phyloP scores from a whole-genome alignment of 2,329 filamentous ascomycete species.

The Monilinia laxa region DNA sequence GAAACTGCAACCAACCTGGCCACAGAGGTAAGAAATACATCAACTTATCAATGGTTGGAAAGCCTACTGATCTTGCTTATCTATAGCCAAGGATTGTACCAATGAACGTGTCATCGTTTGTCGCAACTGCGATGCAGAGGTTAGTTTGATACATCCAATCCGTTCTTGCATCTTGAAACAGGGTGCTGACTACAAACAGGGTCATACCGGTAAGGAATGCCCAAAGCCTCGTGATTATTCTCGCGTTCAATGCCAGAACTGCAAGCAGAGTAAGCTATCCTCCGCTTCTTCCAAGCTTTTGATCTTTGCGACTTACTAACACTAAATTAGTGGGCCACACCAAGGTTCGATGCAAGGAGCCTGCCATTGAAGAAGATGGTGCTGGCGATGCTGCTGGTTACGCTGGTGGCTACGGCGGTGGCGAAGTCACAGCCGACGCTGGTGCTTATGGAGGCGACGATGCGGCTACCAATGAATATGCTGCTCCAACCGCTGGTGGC shows the following conservation, averaged over 20 bases:
- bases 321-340: slow-evolving; percentile 42
- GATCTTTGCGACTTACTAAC: slow-evolving; percentile 7
- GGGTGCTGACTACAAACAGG: slow-evolving; percentile 35
- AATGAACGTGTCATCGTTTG: slow-evolving; percentile 36
- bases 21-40: slow-evolving; percentile 45
- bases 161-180: background rate
- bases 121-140: slow-evolving; percentile 60
- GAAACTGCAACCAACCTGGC: slow-evolving; percentile 63
- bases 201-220: slow-evolving; percentile 59
- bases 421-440: background rate
- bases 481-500: slow-evolving; percentile 12
- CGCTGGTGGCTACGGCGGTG: slow-evolving; percentile 19
- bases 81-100: slow-evolving; percentile 50
- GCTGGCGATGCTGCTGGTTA: slow-evolving; percentile 24
- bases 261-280: slow-evolving; percentile 44
- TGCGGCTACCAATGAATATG: slow-evolving; percentile 12
- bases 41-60: background rate
- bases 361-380: slow-evolving; percentile 34
- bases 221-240: slow-evolving; percentile 55
- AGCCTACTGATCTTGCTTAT: slow-evolving; percentile 1
- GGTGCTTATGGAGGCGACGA: background rate
- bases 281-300: background rate
- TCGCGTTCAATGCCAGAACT: slow-evolving; percentile 60
- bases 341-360: slow-evolving; percentile 44
- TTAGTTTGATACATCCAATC: slow-evolving; percentile 12